These are phyloP conservation scores for Mucor velutinosus DNA, from an alignment of 371 early-diverging fungal species.

Conservation along the genomic window DNA sequence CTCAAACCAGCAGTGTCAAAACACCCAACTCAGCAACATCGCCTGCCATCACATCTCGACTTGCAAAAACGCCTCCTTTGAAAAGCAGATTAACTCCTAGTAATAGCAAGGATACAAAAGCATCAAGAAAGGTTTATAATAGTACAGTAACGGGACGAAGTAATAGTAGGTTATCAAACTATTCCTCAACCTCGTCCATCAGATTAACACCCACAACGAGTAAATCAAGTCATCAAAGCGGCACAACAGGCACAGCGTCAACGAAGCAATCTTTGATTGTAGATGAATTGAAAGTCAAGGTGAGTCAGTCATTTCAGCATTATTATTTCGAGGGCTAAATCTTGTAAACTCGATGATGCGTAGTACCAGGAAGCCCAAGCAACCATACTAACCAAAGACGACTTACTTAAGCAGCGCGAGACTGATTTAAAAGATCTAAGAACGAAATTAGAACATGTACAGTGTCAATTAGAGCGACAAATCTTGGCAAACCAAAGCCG, in stretches of 20 bases:
- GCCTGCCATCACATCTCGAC: background rate
- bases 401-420: background rate
- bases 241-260: background rate
- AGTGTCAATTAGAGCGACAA: background rate
- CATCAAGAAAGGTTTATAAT: background rate
- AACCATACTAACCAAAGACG: background rate
- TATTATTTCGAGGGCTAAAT: background rate
- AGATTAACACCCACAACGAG: background rate
- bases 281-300: constrained; percentile 11
- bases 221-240: background rate
- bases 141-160: background rate
- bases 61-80: background rate
- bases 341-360: background rate
- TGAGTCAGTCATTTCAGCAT: background rate
- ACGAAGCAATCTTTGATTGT: background rate
- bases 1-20: background rate
- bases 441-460: background rate
- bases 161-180: background rate
- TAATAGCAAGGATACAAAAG: background rate
- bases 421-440: background rate
- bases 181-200: background rate
- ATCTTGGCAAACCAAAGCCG: background rate
- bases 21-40: background rate
- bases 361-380: background rate
- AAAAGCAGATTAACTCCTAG: background rate